Conservation (phyloP, 345 rosid genomes). For the Syzygium grande region DNA sequence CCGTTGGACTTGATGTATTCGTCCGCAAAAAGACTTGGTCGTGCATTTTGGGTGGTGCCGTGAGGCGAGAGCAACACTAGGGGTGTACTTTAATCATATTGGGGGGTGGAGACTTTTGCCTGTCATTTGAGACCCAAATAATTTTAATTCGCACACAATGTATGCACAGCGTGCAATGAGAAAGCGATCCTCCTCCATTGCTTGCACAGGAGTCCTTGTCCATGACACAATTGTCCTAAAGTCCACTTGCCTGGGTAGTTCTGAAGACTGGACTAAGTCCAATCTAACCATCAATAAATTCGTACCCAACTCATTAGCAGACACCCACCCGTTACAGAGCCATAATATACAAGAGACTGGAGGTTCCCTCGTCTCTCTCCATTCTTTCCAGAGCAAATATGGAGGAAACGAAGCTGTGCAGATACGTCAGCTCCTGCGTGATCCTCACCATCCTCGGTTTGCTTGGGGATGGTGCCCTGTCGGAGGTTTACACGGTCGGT, state of each 20-base stretch:
- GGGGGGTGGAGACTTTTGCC: background rate
- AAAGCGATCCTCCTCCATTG: background rate
- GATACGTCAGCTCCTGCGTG: background rate
- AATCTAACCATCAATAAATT: background rate
- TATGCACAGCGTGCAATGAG: background rate
- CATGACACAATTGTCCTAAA: background rate
- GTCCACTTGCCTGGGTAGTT: background rate
- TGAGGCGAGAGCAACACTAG: background rate
- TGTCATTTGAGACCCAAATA: background rate
- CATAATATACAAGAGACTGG: background rate
- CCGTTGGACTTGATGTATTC: background rate
- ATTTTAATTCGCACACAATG: background rate
- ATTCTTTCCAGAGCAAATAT: background rate
- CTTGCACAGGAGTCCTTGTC: background rate
- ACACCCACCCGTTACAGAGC: background rate
- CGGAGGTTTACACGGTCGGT: constrained; percentile 35
- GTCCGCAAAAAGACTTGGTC: background rate
- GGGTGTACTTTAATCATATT: background rate
- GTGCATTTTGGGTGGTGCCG: background rate
- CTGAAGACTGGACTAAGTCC: background rate
- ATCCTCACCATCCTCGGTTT: background rate
- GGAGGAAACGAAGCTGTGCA: background rate
- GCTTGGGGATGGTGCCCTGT: constrained; percentile 6
- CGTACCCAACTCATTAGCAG: background rate
- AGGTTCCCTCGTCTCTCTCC: background rate